Percentiles rank a stretch among this genome's conserved stretches.
These are phyloP conservation scores for Fistulinella cinereoalba DNA, from an alignment of 1,284 basidiomycete species.

Conservation along the genomic window DNA sequence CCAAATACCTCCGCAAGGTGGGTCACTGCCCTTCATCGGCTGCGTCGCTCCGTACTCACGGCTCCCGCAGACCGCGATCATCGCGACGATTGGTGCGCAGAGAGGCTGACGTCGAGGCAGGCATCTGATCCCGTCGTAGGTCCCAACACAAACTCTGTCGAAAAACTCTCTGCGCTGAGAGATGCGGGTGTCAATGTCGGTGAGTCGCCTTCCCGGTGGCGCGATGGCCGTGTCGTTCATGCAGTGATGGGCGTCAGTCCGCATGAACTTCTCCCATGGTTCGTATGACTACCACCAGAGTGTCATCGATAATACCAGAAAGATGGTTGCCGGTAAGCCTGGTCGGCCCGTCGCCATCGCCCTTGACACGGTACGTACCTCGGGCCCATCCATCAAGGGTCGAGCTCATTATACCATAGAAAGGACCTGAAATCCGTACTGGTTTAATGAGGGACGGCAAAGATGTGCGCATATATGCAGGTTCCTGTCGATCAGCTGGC, in stretches of 20 bases:
- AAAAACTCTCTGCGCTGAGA: constrained; percentile 79
- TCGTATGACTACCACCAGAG: constrained; percentile 97
- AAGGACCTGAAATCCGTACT: constrained; percentile 99
- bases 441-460: constrained; percentile 85
- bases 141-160: constrained; percentile 88
- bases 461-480: constrained; percentile 51
- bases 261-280: constrained; percentile 99
- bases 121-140: constrained; percentile 46
- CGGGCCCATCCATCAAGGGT: constrained; percentile 8
- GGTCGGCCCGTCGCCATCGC: constrained; percentile 97
- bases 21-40: constrained; percentile 2
- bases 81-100: constrained; percentile 93
- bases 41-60: constrained; percentile 4
- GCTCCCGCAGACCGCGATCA: constrained; percentile 79
- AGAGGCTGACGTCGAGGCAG: too few relatives aligned
- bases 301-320: constrained; percentile 94
- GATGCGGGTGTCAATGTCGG: constrained; percentile 95
- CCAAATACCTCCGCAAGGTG: constrained; percentile 89
- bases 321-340: constrained; percentile 65
- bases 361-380: constrained; percentile 79
- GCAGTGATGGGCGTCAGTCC: constrained; percentile 52
- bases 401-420: constrained; percentile 46
- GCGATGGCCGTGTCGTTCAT: constrained; percentile 9
- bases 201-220: constrained; percentile 41
- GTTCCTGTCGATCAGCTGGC: constrained; percentile 5